Evolutionary conservation across 441 rosid genomes (phyloP).

Genomic region (Populus hybrid): DNA sequence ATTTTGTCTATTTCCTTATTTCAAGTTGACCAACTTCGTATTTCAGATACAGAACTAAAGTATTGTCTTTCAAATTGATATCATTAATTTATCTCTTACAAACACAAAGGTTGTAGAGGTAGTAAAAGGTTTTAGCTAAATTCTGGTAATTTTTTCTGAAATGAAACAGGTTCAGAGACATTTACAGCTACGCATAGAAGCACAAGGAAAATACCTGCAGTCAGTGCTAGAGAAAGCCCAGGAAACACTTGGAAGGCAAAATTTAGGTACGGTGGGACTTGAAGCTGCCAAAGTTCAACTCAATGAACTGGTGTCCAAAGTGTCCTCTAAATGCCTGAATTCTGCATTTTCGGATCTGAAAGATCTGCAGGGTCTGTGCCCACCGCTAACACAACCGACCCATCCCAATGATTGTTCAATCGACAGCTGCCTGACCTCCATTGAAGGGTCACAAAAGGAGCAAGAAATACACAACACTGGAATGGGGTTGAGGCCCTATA

Average conservation of each 20-base stretch:
- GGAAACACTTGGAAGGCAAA: slow-evolving; percentile 69
- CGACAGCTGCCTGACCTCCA: slow-evolving; percentile 84
- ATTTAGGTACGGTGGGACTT: slow-evolving; percentile 51
- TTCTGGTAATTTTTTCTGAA: slow-evolving; percentile 27
- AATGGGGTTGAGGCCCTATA: slow-evolving; percentile 49
- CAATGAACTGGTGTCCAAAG: slow-evolving; percentile 81
- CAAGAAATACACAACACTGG: slow-evolving; percentile 52
- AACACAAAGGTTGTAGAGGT: background rate
- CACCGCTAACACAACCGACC: slow-evolving; percentile 48
- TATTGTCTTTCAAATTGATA: background rate
- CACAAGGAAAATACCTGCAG: slow-evolving; percentile 85
- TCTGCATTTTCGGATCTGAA: slow-evolving; percentile 64
- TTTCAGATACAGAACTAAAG: background rate
- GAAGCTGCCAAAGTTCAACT: slow-evolving; percentile 81
- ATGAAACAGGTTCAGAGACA: slow-evolving; percentile 74
- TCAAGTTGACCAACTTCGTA: background rate
- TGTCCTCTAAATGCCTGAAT: slow-evolving; percentile 70
- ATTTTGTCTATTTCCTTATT: background rate
- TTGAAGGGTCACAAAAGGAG: slow-evolving; percentile 74
- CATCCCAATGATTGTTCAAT: slow-evolving; percentile 76
- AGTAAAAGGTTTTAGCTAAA: slow-evolving; percentile 5
- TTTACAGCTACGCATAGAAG: slow-evolving; percentile 80
- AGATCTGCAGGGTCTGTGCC: slow-evolving; percentile 61
- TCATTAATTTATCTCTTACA: background rate
- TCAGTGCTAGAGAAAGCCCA: slow-evolving; percentile 85